phyloP scores from a whole-genome alignment of 176 grass and related monocot genomes.

The Triticum timopheevii region DNA sequence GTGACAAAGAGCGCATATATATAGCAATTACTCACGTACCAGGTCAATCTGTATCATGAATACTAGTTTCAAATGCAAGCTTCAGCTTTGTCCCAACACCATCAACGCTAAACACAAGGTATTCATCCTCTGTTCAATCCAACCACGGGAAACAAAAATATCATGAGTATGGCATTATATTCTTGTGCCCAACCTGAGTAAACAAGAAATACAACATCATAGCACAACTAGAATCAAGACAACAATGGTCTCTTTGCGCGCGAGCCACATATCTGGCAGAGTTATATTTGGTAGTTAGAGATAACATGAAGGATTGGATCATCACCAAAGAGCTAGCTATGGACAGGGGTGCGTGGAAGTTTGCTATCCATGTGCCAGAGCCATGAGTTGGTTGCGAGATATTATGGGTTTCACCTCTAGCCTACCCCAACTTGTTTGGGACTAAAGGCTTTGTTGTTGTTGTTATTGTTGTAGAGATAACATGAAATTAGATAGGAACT shows the following conservation, averaged over 20 bases:
- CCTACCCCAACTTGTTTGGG: too few species aligned
- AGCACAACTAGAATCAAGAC: neutral
- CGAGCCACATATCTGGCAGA: neutral
- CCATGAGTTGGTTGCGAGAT: too few species aligned
- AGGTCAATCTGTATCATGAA: conserved; percentile 90
- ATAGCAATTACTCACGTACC: conserved; percentile 37
- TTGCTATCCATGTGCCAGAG: too few species aligned
- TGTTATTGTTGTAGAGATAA: too few species aligned
- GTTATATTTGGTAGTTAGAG: neutral
- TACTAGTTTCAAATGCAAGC: conserved; percentile 87
- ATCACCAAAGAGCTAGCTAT: too few species aligned
- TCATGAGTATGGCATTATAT: neutral
- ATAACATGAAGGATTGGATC: neutral
- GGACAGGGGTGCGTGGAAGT: too few species aligned
- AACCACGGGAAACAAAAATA: neutral
- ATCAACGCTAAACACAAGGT: conserved; percentile 66
- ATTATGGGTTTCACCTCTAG: too few species aligned
- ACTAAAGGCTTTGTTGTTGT: too few species aligned
- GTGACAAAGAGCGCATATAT: neutral
- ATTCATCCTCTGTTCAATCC: conserved; percentile 56
- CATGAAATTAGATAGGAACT: neutral
- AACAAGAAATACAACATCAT: neutral
- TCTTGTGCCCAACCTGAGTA: neutral
- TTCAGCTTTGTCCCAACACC: conserved; percentile 96
- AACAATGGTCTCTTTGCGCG: neutral